phyloP scores from a whole-genome alignment of 2,329 filamentous ascomycete species.

The Hirsutella thompsonii region DNA sequence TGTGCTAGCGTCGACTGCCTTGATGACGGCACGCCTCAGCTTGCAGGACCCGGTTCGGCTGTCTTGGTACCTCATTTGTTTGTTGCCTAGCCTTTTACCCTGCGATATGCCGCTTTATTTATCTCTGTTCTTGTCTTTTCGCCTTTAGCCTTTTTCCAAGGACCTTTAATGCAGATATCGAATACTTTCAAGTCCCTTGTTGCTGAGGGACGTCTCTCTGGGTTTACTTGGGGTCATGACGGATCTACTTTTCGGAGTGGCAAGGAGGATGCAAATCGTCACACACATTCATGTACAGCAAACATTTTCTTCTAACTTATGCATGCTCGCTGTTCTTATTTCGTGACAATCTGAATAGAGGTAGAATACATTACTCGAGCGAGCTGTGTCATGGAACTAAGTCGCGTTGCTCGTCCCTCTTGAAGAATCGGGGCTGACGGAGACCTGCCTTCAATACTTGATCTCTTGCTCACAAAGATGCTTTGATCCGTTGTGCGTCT shows the following conservation, averaged over 20 bases:
- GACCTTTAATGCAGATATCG: constrained; percentile 53
- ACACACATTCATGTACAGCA: too few relatives aligned
- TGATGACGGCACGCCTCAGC: constrained; percentile 1
- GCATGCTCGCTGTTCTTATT: not conserved
- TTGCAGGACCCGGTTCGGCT: constrained; percentile 8
- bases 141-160: constrained; percentile 42
- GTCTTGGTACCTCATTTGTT: constrained; percentile 16
- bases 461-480: too few relatives aligned
- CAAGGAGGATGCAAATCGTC: too few relatives aligned
- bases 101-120: constrained; percentile 12
- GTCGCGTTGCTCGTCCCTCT: too few relatives aligned
- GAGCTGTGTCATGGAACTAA: too few relatives aligned
- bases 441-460: too few relatives aligned
- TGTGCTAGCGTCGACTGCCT: not conserved
- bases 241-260: too few relatives aligned
- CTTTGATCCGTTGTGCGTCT: too few relatives aligned
- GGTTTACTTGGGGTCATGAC: too few relatives aligned
- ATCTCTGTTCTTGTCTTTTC: constrained; percentile 4
- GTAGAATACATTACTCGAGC: not conserved
- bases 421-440: too few relatives aligned
- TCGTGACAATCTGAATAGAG: not conserved
- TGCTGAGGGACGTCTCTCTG: not conserved
- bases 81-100: constrained; percentile 12
- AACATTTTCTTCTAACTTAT: not conserved
- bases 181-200: constrained; percentile 22